Conservation (phyloP, 1,284 basidiomycete species). For the Cutaneotrichosporon dermatis region DNA sequence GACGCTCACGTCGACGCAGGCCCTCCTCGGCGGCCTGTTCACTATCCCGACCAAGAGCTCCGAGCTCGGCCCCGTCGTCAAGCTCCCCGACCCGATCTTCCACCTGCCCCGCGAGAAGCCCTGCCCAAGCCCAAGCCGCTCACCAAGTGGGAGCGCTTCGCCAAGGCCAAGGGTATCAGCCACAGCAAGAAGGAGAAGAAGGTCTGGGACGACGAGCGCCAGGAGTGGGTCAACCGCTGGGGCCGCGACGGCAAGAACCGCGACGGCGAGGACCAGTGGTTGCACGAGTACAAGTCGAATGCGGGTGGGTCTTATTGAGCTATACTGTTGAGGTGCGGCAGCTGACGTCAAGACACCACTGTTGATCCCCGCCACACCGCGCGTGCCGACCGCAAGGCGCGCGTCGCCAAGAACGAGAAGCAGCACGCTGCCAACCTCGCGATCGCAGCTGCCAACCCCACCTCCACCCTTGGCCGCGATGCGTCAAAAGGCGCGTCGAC, state of each 20-base stretch:
- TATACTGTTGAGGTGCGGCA: too few species aligned
- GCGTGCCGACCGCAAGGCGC: slow-evolving; percentile 59
- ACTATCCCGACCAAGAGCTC: slow-evolving; percentile 67
- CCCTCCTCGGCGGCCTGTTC: slow-evolving; percentile 75
- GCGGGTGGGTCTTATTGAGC: slow-evolving; percentile 60
- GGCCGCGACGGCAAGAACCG: slow-evolving; percentile 88
- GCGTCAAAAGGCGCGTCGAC: slow-evolving; percentile 9
- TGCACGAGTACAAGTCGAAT: slow-evolving; percentile 80
- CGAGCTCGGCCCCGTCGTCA: slow-evolving; percentile 76
- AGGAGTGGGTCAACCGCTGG: slow-evolving; percentile 92
- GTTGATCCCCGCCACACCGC: slow-evolving; percentile 82
- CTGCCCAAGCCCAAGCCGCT: slow-evolving; percentile 85
- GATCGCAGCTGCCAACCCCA: slow-evolving; percentile 50
- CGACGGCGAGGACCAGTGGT: slow-evolving; percentile 83
- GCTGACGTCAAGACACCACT: slow-evolving; percentile 54
- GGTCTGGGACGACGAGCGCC: slow-evolving; percentile 89
- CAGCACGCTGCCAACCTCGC: slow-evolving; percentile 77
- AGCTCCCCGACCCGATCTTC: slow-evolving; percentile 71
- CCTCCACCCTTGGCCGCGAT: slow-evolving; percentile 15
- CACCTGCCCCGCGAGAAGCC: slow-evolving; percentile 84
- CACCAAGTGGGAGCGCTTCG: slow-evolving; percentile 97
- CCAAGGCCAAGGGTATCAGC: slow-evolving; percentile 87
- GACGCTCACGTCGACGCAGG: slow-evolving; percentile 80
- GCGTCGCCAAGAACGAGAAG: slow-evolving; percentile 60
- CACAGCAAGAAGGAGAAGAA: slow-evolving; percentile 74